Conservation (phyloP, 2,329 filamentous ascomycete genomes). For the Xylariaceae sp. region DNA sequence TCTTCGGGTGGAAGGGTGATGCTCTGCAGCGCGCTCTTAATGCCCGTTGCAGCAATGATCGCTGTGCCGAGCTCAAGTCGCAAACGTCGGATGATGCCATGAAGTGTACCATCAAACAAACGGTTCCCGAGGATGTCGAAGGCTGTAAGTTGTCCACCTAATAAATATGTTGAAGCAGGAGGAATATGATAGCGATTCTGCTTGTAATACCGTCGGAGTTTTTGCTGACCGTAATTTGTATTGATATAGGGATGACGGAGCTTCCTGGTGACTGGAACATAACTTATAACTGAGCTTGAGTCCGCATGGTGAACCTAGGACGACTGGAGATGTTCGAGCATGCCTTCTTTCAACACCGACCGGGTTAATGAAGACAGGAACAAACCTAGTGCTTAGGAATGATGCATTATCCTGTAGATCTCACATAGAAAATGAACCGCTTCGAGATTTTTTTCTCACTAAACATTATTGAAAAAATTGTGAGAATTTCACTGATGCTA, state of each 20-base stretch:
- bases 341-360: too few species aligned
- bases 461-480: too few species aligned
- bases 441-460: too few species aligned
- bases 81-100: conserved; percentile 9
- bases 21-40: conserved; percentile 38
- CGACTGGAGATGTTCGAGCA: too few species aligned
- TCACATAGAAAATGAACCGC: too few species aligned
- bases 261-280: conserved; percentile 11
- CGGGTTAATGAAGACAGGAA: too few species aligned
- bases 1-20: conserved; percentile 47
- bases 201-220: too few species aligned
- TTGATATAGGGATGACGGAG: conserved; percentile 10
- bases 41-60: conserved; percentile 9
- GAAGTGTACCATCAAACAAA: conserved; percentile 5
- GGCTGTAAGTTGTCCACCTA: conserved; percentile 1
- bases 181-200: too few species aligned
- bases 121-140: conserved; percentile 4
- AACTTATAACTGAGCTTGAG: conserved; percentile 2
- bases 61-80: conserved; percentile 3
- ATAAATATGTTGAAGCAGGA: background rate
- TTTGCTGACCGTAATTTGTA: background rate
- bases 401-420: too few species aligned
- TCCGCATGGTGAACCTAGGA: too few species aligned
- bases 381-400: too few species aligned
- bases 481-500: background rate